Percentiles rank a stretch among this genome's conserved stretches.
Conservation (phyloP, 805 yeast genomes). For the Millerozyma acaciae region DNA sequence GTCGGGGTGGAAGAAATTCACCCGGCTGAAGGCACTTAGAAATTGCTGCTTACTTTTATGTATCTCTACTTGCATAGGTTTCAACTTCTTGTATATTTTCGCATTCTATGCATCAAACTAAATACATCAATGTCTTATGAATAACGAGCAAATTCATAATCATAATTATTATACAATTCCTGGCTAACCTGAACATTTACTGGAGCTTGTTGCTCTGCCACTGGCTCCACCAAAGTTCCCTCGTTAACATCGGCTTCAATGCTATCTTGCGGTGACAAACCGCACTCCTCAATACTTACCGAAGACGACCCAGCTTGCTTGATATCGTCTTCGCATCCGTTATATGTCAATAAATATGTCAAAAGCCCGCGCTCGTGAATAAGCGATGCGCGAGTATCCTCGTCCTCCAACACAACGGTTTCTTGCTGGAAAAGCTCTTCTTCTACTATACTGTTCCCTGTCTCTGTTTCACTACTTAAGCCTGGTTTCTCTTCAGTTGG, state of each 20-base stretch:
- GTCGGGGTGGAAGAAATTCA: too few species aligned
- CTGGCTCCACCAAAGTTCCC: too few species aligned
- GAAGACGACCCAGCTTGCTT: too few species aligned
- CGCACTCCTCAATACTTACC: too few species aligned
- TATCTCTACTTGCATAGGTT: slow-evolving; percentile 1
- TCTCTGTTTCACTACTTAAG: background rate
- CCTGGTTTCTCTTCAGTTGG: background rate
- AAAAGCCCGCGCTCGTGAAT: slow-evolving; percentile 18
- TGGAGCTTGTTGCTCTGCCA: slow-evolving; percentile 4
- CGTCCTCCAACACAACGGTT: slow-evolving; percentile 9
- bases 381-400: slow-evolving; percentile 11
- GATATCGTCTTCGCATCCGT: slow-evolving; percentile 5
- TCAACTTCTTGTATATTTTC: slow-evolving; percentile 5
- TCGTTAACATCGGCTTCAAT: slow-evolving; percentile 7
- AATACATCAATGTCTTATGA: slow-evolving; percentile 1
- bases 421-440: slow-evolving; percentile 6
- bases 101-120: background rate
- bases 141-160: slow-evolving; percentile 8
- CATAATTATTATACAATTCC: too few species aligned
- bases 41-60: too few species aligned
- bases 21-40: too few species aligned
- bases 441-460: slow-evolving; percentile 1
- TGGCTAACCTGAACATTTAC: too few species aligned
- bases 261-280: slow-evolving; percentile 9
- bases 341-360: slow-evolving; percentile 12